Percentiles rank a stretch among this genome's conserved stretches.
phyloP scores from a whole-genome alignment of 2,329 filamentous ascomycete species.

The Scedosporium minutisporum region DNA sequence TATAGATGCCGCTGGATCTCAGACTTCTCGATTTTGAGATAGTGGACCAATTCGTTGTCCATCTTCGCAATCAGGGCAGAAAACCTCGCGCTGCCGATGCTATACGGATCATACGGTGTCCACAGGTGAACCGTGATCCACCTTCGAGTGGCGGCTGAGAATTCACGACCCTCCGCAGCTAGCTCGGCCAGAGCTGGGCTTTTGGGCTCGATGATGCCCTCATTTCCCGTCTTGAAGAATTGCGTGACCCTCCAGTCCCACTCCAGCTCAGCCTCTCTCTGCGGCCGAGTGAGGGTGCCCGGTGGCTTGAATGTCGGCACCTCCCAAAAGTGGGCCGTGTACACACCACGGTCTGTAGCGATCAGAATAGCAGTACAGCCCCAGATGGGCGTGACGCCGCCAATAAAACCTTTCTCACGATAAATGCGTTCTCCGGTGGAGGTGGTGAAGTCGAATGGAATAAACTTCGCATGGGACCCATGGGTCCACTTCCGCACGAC shows the following conservation, averaged over 20 bases:
- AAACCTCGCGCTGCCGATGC: too few species aligned
- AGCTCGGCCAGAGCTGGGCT: constrained; percentile 1
- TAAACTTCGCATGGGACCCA: not conserved
- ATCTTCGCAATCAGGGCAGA: not conserved
- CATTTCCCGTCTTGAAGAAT: not conserved
- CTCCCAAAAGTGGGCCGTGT: constrained; percentile 5
- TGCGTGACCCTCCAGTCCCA: constrained; percentile 1
- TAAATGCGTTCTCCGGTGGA: not conserved
- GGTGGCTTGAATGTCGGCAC: not conserved
- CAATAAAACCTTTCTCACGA: not conserved
- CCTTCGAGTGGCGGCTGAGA: not conserved
- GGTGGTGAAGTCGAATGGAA: not conserved
- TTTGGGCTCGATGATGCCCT: not conserved
- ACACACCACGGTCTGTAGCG: not conserved
- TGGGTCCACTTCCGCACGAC: not conserved
- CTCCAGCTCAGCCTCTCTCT: not conserved
- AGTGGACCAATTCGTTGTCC: not conserved
- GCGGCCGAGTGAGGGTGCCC: not conserved
- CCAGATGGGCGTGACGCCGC: constrained; percentile 1
- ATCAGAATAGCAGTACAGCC: constrained; percentile 3
- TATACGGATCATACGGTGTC: not conserved
- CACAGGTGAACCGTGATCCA: constrained; percentile 2
- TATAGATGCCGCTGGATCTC: not conserved
- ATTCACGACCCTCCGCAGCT: not conserved
- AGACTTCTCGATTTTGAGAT: not conserved